Conservation (phyloP, 768 basidiomycete species). For the Floccularia luteovirens region DNA sequence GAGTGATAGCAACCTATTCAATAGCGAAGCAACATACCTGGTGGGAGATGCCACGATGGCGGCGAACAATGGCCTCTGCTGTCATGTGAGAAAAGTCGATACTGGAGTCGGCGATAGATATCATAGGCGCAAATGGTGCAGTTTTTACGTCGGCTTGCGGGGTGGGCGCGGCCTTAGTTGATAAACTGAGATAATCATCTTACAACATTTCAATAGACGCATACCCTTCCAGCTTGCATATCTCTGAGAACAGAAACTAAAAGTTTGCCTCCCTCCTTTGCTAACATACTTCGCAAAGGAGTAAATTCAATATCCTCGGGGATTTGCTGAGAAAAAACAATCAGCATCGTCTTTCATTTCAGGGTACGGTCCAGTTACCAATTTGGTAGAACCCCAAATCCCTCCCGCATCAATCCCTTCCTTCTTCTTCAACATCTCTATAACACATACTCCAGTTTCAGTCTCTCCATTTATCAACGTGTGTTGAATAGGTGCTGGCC, state of each 20-base stretch:
- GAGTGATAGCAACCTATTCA: background rate
- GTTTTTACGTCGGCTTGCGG: constrained; percentile 34
- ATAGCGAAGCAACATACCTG: constrained; percentile 35
- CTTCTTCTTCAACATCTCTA: constrained; percentile 61
- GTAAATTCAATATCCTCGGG: constrained; percentile 44
- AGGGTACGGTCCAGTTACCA: constrained; percentile 32
- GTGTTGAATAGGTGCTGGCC: constrained; percentile 87
- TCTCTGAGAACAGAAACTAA: constrained; percentile 65
- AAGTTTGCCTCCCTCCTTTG: constrained; percentile 55
- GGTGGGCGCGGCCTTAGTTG: constrained; percentile 34
- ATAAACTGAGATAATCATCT: background rate
- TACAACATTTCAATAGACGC: constrained; percentile 9
- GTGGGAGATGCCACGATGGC: constrained; percentile 60
- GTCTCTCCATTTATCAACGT: constrained; percentile 59
- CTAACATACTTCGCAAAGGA: constrained; percentile 50
- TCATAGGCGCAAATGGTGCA: constrained; percentile 49
- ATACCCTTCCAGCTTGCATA: constrained; percentile 50
- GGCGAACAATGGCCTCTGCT: constrained; percentile 45
- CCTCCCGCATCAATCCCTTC: constrained; percentile 76
- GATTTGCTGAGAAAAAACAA: constrained; percentile 36
- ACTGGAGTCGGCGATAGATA: constrained; percentile 41
- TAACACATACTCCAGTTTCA: constrained; percentile 75
- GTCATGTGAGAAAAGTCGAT: constrained; percentile 53
- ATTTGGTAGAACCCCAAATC: constrained; percentile 46
- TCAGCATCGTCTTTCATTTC: too few relatives aligned